Conservation (phyloP, 129 eudicot species). For the Ambrosia artemisiifolia region DNA sequence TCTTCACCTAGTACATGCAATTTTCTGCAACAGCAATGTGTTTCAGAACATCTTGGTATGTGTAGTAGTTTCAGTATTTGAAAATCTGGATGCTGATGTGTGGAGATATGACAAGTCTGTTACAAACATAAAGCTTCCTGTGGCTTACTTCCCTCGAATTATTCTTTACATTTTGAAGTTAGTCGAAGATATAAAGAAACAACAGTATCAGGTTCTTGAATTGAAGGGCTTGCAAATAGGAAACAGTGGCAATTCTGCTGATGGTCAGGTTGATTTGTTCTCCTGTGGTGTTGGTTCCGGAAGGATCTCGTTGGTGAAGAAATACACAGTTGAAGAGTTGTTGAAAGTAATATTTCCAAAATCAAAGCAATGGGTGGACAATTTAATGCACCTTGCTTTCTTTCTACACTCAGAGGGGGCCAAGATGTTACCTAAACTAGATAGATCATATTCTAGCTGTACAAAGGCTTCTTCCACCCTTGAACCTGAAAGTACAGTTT, state of each 20-base stretch:
- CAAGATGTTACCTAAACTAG: constrained; percentile 67
- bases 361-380: constrained; percentile 74
- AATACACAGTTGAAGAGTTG: constrained; percentile 62
- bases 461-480: constrained; percentile 51
- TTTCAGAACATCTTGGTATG: constrained; percentile 62
- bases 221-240: constrained; percentile 40
- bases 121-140: constrained; percentile 55
- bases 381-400: constrained; percentile 64
- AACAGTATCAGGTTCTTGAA: constrained; percentile 43
- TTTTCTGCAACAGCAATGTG: constrained; percentile 57
- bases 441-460: constrained; percentile 59
- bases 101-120: constrained; percentile 60
- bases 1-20: constrained; percentile 55
- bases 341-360: constrained; percentile 58
- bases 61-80: constrained; percentile 60
- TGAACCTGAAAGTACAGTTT: constrained; percentile 68
- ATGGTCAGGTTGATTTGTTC: constrained; percentile 30
- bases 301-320: constrained; percentile 47
- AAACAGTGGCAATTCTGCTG: constrained; percentile 16
- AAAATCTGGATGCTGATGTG: constrained; percentile 52
- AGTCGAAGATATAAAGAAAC: constrained; percentile 61
- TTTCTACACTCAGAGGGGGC: constrained; percentile 86
- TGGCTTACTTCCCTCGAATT: constrained; percentile 74
- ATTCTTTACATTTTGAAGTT: constrained; percentile 59
- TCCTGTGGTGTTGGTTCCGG: constrained; percentile 37